These are phyloP conservation scores for Digitaria exilis DNA, from an alignment of 202 grass and related monocot genomes.

Conservation along the genomic window DNA sequence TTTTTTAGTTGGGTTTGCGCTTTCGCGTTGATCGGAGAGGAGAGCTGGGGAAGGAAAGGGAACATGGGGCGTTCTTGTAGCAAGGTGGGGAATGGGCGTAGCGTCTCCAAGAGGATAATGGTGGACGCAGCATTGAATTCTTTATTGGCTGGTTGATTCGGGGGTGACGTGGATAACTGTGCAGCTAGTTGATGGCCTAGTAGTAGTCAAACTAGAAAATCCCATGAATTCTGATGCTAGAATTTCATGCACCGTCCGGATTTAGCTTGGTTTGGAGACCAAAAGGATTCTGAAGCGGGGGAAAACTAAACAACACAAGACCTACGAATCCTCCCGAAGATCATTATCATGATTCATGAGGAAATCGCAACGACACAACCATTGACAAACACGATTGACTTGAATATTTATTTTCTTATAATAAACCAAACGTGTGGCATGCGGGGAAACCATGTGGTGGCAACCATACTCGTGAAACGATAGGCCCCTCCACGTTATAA, in stretches of 20 bases:
- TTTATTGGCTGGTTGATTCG: neutral
- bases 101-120: slow-evolving; percentile 5
- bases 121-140: neutral
- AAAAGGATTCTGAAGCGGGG: too few relatives aligned
- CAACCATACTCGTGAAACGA: neutral
- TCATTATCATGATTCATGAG: too few relatives aligned
- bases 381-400: too few relatives aligned
- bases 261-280: too few relatives aligned
- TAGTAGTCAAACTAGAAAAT: too few relatives aligned
- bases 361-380: too few relatives aligned
- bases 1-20: neutral
- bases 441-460: neutral
- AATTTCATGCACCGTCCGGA: too few relatives aligned
- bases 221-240: too few relatives aligned
- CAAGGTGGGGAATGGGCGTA: neutral
- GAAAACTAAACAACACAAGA: too few relatives aligned
- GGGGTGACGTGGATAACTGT: slow-evolving; percentile 7
- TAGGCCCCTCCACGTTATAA: neutral
- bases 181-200: neutral
- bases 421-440: neutral
- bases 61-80: slow-evolving; percentile 14
- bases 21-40: neutral
- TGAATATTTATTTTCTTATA: too few relatives aligned
- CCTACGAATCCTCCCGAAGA: too few relatives aligned
- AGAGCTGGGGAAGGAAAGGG: neutral